Base-by-base conservation (phyloP, 331 rosid species). In the Pyracantha coccinea region DNA sequence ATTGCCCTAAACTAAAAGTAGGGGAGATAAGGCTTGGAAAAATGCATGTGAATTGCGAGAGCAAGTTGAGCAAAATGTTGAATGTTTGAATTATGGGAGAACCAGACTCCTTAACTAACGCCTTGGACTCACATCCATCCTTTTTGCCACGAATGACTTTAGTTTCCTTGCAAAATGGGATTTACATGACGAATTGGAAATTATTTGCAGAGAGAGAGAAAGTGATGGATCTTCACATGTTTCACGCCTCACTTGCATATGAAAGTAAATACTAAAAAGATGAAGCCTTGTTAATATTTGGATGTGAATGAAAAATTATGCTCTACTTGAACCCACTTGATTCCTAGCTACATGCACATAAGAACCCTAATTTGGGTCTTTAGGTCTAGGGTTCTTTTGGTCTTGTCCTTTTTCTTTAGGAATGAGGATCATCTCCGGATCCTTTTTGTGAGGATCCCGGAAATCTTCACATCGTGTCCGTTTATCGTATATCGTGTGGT, bases 401-500 rank as follows among this genome's bases (percentile, higher is more conserved):
- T 10, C 45, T 38, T 11, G 45, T 38, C 45, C 44, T 38, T 38
- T 2, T 38, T 10, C 1, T 38, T 35, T 9, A 0, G 4, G 45
- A 38, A 28, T 28, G 29, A 28, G 3, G 29, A 28, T 28, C 29
- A 2, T 28, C 29, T 35, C 12, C 11, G 0, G 41, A 35, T 35
- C 11, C 0, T 35, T 12, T 35, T 35, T 35, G 12, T 35, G 41
- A 8, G 0, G 12, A 35, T 35, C 0, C 11, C 2, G 1, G 0
- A 3, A 35, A 8, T 35, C 0, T 3, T 33, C 3, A 33, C 0
- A 33, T 33, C 0, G 0, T 33, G 11, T 2, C 0, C 0, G 0
- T 33, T 33, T 0, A 33, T 33, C 3, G 0, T 8, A 8, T 33
- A 8, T 33, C 0, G 0, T 33, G 0, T 0, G 3, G 3, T 33